A percentile compares a stretch with the other conserved stretches of the same genome.
phyloP scores from a whole-genome alignment of 2,329 filamentous ascomycete species.

The Trichophyton benhamiae region DNA sequence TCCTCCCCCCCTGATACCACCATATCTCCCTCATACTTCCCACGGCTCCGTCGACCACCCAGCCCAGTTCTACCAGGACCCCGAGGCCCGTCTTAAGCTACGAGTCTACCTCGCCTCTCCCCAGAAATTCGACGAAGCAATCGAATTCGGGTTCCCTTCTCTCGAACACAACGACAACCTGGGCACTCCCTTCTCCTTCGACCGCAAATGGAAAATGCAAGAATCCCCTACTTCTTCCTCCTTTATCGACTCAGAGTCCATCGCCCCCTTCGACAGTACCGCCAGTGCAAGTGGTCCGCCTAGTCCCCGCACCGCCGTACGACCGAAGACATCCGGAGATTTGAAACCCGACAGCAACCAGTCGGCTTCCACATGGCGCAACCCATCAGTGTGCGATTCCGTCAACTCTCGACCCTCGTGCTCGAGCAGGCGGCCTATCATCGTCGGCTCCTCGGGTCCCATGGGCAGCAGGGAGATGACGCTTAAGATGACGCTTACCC shows the following conservation, averaged over 20 bases:
- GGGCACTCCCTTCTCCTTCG: constrained; percentile 13
- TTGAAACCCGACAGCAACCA: neutral
- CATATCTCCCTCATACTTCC: constrained; percentile 40
- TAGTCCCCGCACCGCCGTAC: constrained; percentile 4
- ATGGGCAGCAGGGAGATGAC: constrained; percentile 76
- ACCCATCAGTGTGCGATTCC: neutral
- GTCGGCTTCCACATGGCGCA: neutral
- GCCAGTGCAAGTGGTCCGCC: neutral
- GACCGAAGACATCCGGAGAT: constrained; percentile 7
- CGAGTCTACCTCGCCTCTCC: constrained; percentile 76
- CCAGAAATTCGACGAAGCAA: constrained; percentile 88
- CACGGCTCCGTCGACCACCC: constrained; percentile 52
- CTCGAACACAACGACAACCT: constrained; percentile 26
- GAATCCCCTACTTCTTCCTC: constrained; percentile 24
- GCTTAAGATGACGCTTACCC: constrained; percentile 83
- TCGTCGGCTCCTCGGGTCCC: constrained; percentile 30
- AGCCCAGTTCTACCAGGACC: constrained; percentile 78
- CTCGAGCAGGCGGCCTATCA: constrained; percentile 16
- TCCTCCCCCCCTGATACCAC: constrained; percentile 15
- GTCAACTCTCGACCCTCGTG: neutral
- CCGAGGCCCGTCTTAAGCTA: constrained; percentile 74
- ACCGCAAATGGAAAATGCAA: constrained; percentile 29
- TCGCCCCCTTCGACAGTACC: neutral
- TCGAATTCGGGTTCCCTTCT: constrained; percentile 79
- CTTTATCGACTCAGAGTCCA: neutral